A percentile compares a stretch with the other conserved stretches of the same genome.
phyloP scores from a whole-genome alignment of 495 filamentous ascomycete species.

The Cairneyella variabilis region DNA sequence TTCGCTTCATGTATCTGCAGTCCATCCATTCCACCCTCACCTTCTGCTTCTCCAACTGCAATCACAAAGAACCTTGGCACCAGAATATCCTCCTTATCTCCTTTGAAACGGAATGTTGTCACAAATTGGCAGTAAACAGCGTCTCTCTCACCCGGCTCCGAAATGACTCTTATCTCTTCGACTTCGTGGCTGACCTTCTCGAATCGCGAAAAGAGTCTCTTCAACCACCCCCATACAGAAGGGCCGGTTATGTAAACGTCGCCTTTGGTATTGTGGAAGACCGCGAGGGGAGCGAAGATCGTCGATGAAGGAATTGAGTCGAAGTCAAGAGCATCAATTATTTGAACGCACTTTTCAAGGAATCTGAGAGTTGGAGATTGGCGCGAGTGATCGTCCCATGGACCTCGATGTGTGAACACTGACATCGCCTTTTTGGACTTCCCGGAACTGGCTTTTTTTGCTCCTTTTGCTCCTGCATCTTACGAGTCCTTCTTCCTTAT shows the following conservation, averaged over 20 bases:
- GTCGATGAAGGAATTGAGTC: not conserved
- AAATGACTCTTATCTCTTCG: not conserved
- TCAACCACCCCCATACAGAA: not conserved
- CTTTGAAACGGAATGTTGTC: constrained; percentile 3
- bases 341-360: constrained; percentile 3
- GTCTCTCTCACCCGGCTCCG: not conserved
- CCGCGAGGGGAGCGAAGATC: constrained; percentile 2
- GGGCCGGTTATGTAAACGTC: not conserved
- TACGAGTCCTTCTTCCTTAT: no score
- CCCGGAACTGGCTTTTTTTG: no score
- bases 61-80: constrained; percentile 11
- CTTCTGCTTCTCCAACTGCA: not conserved
- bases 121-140: constrained; percentile 5
- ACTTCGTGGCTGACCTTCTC: not conserved
- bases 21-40: not conserved
- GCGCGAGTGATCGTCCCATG: not conserved
- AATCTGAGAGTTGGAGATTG: not conserved
- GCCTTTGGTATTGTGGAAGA: constrained; percentile 12
- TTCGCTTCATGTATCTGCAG: constrained; percentile 1
- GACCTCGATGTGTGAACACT: constrained; percentile 6
- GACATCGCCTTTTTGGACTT: no score
- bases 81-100: constrained; percentile 9
- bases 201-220: not conserved
- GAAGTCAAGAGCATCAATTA: constrained; percentile 1
- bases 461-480: no score